Evolutionary conservation across 2,329 filamentous ascomycete genomes (phyloP).

Genomic region (Leptographium lundbergii): DNA sequence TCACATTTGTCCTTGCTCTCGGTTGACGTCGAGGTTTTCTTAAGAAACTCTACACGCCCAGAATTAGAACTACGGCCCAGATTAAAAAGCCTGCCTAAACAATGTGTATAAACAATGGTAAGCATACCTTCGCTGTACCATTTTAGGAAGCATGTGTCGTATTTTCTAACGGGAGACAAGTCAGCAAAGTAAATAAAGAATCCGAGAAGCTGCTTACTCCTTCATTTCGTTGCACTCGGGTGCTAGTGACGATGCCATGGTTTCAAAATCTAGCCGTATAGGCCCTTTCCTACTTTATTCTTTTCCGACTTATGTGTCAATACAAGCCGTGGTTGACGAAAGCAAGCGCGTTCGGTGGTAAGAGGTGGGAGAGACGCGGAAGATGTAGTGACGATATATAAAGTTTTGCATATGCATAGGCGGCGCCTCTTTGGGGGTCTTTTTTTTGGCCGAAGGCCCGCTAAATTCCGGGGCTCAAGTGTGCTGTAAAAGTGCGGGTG

Average conservation of each 20-base stretch:
- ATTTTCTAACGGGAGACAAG: constrained; percentile 47
- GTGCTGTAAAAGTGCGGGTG: background rate
- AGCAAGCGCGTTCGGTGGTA: background rate
- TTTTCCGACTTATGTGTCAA: background rate
- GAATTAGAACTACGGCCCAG: constrained; percentile 8
- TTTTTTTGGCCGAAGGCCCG: background rate
- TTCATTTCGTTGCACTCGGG: constrained; percentile 93
- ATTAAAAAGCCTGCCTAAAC: background rate
- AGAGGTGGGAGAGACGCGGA: background rate
- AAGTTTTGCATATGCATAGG: background rate
- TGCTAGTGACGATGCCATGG: constrained; percentile 88
- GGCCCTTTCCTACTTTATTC: background rate
- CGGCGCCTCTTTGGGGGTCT: background rate
- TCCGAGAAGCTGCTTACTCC: constrained; percentile 51
- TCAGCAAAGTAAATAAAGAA: background rate
- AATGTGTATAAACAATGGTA: constrained; percentile 1
- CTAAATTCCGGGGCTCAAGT: background rate
- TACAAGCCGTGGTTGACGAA: background rate
- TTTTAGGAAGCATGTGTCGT: constrained; percentile 95
- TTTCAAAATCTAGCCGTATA: background rate
- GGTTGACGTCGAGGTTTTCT: constrained; percentile 62
- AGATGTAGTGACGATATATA: background rate
- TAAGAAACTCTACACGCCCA: constrained; percentile 64
- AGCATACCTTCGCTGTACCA: constrained; percentile 96
- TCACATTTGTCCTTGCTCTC: constrained; percentile 65